Conservation (phyloP, 2,329 filamentous ascomycete genomes). For the Onygena corvina region DNA sequence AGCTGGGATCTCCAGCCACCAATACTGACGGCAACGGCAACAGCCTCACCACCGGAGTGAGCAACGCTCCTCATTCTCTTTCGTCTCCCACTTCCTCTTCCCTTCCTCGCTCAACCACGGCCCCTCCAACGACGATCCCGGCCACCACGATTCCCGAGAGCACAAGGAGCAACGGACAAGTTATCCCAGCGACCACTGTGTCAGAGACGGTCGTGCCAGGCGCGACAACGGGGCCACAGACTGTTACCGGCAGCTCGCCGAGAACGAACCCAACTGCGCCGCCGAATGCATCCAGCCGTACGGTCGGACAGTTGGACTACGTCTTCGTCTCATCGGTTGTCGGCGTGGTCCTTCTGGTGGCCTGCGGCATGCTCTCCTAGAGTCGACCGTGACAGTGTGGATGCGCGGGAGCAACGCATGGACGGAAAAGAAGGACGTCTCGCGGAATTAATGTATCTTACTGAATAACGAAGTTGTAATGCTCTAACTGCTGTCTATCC, state of each 20-base stretch:
- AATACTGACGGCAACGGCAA: background rate
- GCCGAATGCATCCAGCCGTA: background rate
- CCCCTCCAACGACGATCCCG: background rate
- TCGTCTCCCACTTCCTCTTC: too few relatives aligned
- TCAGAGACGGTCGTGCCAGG: background rate
- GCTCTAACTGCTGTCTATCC: too few relatives aligned
- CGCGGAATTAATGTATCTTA: background rate
- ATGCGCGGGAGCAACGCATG: too few relatives aligned
- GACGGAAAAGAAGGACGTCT: too few relatives aligned
- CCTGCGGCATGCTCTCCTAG: background rate
- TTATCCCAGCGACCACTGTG: background rate
- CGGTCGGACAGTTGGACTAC: background rate
- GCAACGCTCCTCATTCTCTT: too few relatives aligned
- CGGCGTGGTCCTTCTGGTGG: background rate
- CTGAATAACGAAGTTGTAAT: too few relatives aligned
- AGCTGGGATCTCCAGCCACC: constrained; percentile 25
- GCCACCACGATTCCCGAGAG: background rate
- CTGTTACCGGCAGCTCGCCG: constrained; percentile 8
- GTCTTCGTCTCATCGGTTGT: background rate
- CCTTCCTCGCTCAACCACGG: too few relatives aligned
- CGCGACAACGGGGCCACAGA: background rate
- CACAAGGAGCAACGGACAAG: background rate
- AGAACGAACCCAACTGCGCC: background rate
- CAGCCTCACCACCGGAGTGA: background rate
- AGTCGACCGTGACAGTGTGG: too few relatives aligned